A percentile compares a stretch with the other conserved stretches of the same genome.
phyloP scores from a whole-genome alignment of 257 asterid species.

The Primulina tabacum region DNA sequence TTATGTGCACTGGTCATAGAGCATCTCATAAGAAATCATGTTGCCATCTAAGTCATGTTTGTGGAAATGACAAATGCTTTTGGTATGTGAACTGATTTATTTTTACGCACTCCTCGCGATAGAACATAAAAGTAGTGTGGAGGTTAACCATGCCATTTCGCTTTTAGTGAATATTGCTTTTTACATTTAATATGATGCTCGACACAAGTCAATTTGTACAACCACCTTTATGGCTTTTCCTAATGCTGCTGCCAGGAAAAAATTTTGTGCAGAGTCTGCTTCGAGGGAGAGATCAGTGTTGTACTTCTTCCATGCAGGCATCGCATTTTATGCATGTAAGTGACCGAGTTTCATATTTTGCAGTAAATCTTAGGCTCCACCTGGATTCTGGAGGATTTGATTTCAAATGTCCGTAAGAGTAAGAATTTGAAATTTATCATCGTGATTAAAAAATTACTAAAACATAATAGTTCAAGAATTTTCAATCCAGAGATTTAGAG shows the following conservation, averaged over 20 bases:
- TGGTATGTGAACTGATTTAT: neutral
- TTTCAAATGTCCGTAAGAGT: too few relatives aligned
- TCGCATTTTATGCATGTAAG: slow-evolving; percentile 90
- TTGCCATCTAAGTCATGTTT: neutral
- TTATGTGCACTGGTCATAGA: neutral
- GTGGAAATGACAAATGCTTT: neutral
- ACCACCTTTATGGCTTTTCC: slow-evolving; percentile 19
- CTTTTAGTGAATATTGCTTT: neutral
- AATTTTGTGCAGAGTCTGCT: slow-evolving; percentile 88
- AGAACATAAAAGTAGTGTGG: neutral
- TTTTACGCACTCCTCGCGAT: slow-evolving; percentile 6
- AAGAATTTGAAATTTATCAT: too few relatives aligned
- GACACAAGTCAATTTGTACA: slow-evolving; percentile 4
- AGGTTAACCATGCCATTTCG: neutral
- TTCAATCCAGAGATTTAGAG: too few relatives aligned
- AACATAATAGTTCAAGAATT: too few relatives aligned
- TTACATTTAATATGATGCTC: neutral
- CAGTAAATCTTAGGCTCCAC: neutral
- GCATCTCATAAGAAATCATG: neutral
- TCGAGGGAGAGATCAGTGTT: slow-evolving; percentile 82
- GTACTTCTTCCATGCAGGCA: slow-evolving; percentile 98
- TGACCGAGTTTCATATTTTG: neutral
- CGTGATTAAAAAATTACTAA: too few relatives aligned
- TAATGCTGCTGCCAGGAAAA: slow-evolving; percentile 61
- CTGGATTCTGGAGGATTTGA: too few relatives aligned